Evolutionary conservation across 345 rosid species (phyloP).

Genomic region (Rhizophora apiculata): DNA sequence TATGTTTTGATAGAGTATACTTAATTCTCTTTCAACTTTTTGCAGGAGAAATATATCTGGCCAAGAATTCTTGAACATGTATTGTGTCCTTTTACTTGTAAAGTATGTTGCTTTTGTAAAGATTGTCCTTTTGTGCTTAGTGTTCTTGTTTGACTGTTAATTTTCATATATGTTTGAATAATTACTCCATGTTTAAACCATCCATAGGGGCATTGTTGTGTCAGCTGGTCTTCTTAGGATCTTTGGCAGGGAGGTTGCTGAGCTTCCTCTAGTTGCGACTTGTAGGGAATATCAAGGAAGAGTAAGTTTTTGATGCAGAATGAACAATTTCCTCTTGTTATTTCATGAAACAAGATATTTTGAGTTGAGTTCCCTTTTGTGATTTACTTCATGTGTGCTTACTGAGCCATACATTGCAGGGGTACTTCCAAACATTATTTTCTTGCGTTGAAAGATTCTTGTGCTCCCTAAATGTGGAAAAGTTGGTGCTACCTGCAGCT

Average conservation of each 20-base stretch:
- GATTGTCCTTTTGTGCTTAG: neutral
- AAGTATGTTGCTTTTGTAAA: slow-evolving; percentile 45
- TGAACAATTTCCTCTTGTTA: neutral
- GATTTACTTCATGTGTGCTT: neutral
- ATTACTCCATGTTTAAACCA: neutral
- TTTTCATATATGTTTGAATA: neutral
- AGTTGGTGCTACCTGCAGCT: slow-evolving; percentile 94
- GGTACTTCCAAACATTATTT: slow-evolving; percentile 86
- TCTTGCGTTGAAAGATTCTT: slow-evolving; percentile 77
- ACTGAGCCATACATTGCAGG: slow-evolving; percentile 39
- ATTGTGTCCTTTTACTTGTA: slow-evolving; percentile 67
- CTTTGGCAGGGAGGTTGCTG: slow-evolving; percentile 88
- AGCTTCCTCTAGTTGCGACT: slow-evolving; percentile 97
- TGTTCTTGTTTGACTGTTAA: neutral
- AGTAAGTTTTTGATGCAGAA: slow-evolving; percentile 37
- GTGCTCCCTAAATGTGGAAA: slow-evolving; percentile 65
- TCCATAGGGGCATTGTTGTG: slow-evolving; percentile 72
- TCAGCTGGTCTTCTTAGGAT: slow-evolving; percentile 95
- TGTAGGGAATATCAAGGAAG: slow-evolving; percentile 85
- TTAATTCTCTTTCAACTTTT: slow-evolving; percentile 13
- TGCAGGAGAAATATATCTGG: slow-evolving; percentile 96
- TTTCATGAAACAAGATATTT: neutral
- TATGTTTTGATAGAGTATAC: neutral
- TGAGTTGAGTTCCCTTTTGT: too few species aligned
- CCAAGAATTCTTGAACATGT: slow-evolving; percentile 95